Evolutionary conservation across 2,329 filamentous ascomycete species (phyloP).

Genomic region (Paraphoma chrysanthemicola): DNA sequence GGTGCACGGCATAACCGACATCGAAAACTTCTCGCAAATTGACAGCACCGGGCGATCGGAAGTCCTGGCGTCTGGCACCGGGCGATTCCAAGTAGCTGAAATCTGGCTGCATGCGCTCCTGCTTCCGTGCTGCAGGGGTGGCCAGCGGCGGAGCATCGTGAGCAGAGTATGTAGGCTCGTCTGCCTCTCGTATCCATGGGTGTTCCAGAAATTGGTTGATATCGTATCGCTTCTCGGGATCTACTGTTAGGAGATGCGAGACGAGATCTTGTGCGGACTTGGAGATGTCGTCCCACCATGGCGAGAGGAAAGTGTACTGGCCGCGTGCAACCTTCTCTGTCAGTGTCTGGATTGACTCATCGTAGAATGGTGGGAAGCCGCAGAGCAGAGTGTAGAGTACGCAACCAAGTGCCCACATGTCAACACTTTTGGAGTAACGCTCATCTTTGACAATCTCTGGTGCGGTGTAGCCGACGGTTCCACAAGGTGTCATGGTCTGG

Average conservation of each 20-base stretch:
- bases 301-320: constrained; percentile 96
- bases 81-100: constrained; percentile 65
- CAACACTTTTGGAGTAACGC: constrained; percentile 96
- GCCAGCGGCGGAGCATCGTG: constrained; percentile 75
- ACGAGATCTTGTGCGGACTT: constrained; percentile 94
- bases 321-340: constrained; percentile 97
- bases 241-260: constrained; percentile 89
- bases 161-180: constrained; percentile 71
- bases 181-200: constrained; percentile 83
- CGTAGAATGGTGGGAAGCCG: constrained; percentile 97
- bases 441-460: constrained; percentile 99
- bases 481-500: constrained; percentile 98
- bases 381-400: constrained; percentile 96
- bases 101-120: constrained; percentile 59
- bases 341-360: constrained; percentile 95
- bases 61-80: constrained; percentile 79
- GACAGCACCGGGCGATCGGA: constrained; percentile 92
- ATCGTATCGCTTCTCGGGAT: constrained; percentile 92
- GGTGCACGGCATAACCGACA: constrained; percentile 95
- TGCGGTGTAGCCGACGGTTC: constrained; percentile 96
- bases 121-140: constrained; percentile 69
- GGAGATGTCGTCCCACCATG: constrained; percentile 99
- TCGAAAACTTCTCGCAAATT: constrained; percentile 98
- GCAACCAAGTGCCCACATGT: constrained; percentile 99
- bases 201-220: constrained; percentile 94